A percentile compares a stretch with the other conserved stretches of the same genome.
phyloP scores from a whole-genome alignment of 2,329 filamentous ascomycete species.

The Xylariaceae sp. region DNA sequence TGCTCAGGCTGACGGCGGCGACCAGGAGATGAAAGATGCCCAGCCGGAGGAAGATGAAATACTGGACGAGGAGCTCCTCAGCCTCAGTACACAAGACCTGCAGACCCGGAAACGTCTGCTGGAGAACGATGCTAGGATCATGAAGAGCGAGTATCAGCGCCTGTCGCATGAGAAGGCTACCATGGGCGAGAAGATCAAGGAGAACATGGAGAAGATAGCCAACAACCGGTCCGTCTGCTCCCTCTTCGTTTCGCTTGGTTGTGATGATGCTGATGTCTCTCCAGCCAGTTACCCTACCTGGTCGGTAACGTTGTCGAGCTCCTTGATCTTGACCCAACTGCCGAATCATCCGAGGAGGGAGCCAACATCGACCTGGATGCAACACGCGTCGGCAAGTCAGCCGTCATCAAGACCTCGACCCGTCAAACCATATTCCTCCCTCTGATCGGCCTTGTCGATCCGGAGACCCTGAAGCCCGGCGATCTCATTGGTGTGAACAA shows the following conservation, averaged over 20 bases:
- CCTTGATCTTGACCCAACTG: slow-evolving; percentile 90
- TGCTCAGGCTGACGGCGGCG: slow-evolving; percentile 52
- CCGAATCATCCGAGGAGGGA: slow-evolving; percentile 92
- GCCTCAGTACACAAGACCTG: slow-evolving; percentile 90
- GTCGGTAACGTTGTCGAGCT: slow-evolving; percentile 98
- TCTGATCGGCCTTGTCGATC: slow-evolving; percentile 92
- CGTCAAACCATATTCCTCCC: slow-evolving; percentile 98
- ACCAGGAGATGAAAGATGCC: slow-evolving; percentile 88
- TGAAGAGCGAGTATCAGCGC: slow-evolving; percentile 94
- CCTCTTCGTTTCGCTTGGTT: background rate
- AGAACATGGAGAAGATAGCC: slow-evolving; percentile 97
- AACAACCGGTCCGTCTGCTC: slow-evolving; percentile 73
- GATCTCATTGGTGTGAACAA: slow-evolving; percentile 99
- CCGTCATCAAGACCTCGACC: slow-evolving; percentile 98
- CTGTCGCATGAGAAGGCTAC: slow-evolving; percentile 90
- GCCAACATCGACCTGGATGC: slow-evolving; percentile 98
- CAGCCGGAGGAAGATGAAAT: slow-evolving; percentile 68
- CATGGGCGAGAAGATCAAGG: slow-evolving; percentile 99
- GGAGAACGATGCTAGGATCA: slow-evolving; percentile 96
- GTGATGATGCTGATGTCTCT: slow-evolving; percentile 7
- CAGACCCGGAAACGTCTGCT: slow-evolving; percentile 82
- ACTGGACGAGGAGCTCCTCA: slow-evolving; percentile 88
- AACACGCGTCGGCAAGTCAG: slow-evolving; percentile 92
- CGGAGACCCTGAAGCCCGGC: slow-evolving; percentile 87
- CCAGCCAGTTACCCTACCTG: slow-evolving; percentile 94